Percentiles rank a stretch among this genome's conserved stretches.
Conservation (phyloP, 495 filamentous ascomycete species). For the Penicillium soppii region DNA sequence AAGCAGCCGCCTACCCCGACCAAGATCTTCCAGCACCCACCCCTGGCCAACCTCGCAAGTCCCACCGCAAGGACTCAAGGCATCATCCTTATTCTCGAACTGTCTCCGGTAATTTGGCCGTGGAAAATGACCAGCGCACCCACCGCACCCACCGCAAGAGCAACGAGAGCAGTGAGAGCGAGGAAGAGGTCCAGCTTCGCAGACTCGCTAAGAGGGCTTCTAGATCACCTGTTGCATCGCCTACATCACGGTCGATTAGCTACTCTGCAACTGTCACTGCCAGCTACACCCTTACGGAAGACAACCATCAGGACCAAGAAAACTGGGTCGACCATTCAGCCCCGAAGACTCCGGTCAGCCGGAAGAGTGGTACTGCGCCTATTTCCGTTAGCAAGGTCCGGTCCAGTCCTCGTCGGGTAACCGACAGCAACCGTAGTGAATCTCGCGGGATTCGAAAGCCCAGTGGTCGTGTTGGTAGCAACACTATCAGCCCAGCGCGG, state of each 20-base stretch:
- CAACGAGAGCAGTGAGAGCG: constrained; percentile 62
- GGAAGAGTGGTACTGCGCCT: constrained; percentile 62
- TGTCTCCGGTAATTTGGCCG: constrained; percentile 37
- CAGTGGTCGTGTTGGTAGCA: constrained; percentile 87
- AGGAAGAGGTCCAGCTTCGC: constrained; percentile 74
- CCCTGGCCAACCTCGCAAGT: constrained; percentile 93
- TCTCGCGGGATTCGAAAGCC: constrained; percentile 79
- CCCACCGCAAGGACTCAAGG: constrained; percentile 59
- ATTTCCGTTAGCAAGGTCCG: constrained; percentile 74
- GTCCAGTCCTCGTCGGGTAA: constrained; percentile 61
- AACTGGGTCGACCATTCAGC: constrained; percentile 43
- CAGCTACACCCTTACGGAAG: constrained; percentile 44
- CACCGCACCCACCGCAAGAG: constrained; percentile 35
- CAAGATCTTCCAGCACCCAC: constrained; percentile 92
- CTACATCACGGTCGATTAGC: constrained; percentile 48
- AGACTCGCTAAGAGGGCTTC: constrained; percentile 64
- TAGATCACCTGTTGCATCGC: constrained; percentile 45
- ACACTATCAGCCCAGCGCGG: constrained; percentile 29
- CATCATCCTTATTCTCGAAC: constrained; percentile 55
- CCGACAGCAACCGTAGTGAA: constrained; percentile 49
- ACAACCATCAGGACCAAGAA: constrained; percentile 44
- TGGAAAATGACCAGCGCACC: constrained; percentile 42
- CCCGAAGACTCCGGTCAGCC: constrained; percentile 66
- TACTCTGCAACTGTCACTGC: constrained; percentile 48
- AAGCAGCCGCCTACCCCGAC: constrained; percentile 52